Evolutionary conservation across 345 rosid species (phyloP).

Genomic region (Raphanus raphanistrum): DNA sequence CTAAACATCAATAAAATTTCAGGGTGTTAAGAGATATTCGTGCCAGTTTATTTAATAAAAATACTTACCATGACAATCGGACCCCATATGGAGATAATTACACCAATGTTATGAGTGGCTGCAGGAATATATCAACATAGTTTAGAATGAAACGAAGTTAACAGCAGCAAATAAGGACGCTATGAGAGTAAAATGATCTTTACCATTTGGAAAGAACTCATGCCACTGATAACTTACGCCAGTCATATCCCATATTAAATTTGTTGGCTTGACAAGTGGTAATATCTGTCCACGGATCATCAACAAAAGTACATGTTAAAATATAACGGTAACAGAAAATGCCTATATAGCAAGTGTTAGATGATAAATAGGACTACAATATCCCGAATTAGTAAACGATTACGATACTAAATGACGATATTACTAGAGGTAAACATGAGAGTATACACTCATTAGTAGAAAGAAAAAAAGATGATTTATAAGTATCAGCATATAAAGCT

Average conservation of each 20-base stretch:
- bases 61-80: slow-evolving; percentile 82
- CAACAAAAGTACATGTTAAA: slow-evolving; percentile 24
- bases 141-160: slow-evolving; percentile 21
- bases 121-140: slow-evolving; percentile 35
- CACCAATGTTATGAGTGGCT: slow-evolving; percentile 80
- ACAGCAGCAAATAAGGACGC: slow-evolving; percentile 2
- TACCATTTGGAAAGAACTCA: slow-evolving; percentile 87
- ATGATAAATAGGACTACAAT: slow-evolving; percentile 18
- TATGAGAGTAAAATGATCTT: slow-evolving; percentile 3
- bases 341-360: background rate
- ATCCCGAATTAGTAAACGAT: slow-evolving; percentile 9
- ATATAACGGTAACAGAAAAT: slow-evolving; percentile 4
- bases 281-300: slow-evolving; percentile 54
- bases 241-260: slow-evolving; percentile 65
- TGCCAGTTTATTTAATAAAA: slow-evolving; percentile 15
- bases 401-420: slow-evolving; percentile 18
- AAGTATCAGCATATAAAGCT: slow-evolving; percentile 24
- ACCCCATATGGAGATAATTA: slow-evolving; percentile 89
- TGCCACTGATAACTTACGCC: slow-evolving; percentile 75
- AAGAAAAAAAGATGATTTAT: slow-evolving; percentile 5
- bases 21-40: slow-evolving; percentile 16
- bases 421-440: slow-evolving; percentile 10
- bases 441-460: slow-evolving; percentile 19
- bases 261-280: slow-evolving; percentile 85
- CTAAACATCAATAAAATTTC: slow-evolving; percentile 43